Evolutionary conservation across 2,329 filamentous ascomycete genomes (phyloP), one percentile per base, ranked within the genome.

Genomic region (Elsinoe fawcettii): DNA sequence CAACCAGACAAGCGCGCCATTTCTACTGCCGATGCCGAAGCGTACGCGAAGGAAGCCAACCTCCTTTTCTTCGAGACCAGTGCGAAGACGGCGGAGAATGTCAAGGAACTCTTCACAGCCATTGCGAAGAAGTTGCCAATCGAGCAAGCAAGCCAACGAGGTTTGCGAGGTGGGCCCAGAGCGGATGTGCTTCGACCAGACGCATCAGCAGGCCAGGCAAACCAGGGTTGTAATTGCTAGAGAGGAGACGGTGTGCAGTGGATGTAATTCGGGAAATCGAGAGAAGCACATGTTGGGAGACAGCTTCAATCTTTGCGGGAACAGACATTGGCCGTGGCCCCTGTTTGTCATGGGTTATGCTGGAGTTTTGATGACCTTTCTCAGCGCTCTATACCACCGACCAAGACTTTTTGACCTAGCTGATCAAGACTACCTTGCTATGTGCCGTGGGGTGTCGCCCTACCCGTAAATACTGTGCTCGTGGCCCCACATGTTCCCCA

Each of bases 61-160:
- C 82, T 99, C 5, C 81, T 99, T 56, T 99, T 99, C 80, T 99
- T 99, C 72, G 93, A 99, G 74, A 99, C 93, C 2, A 96, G 91
- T 9, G 93, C 93, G 63, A 99, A 99, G 80, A 96, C 92, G 36
- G 87, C 90, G 58, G 90, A 95, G 75, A 99, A 99, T 67, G 93
- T 99, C 57, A 83, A 85, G 67, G 93, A 97, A 66, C 80, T 99
- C 55, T 99, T 99, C 75, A 96, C 92, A 41, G 90, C 90, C 59
- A 97, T 99, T 70, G 93, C 93, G 61, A 96, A 92, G 85, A 97
- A 96, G 76, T 80, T 99, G 63, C 93, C 93, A 30, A 85, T 97
- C 65, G 93, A 99, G 70, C 93, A 97, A 74, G 91, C 85, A 53
- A 92, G 91, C n/a, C 90, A 92, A 62, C 84, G 92, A 70, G 91